Evolutionary conservation across 2,329 filamentous ascomycete genomes (phyloP).

Genomic region (Neonectria faginata): DNA sequence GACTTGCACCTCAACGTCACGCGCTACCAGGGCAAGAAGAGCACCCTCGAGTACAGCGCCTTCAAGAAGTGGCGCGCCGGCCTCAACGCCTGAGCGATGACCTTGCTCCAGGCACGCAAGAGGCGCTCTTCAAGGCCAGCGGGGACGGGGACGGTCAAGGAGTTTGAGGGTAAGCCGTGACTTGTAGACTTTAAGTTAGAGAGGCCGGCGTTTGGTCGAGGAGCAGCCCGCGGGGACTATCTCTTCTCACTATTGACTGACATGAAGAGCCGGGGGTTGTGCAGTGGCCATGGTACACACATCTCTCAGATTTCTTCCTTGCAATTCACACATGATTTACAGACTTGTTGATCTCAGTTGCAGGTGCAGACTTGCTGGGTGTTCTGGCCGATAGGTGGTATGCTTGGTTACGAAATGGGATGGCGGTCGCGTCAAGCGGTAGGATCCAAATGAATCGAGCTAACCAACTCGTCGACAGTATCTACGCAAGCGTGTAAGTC

Average conservation of each 20-base stretch:
- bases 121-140: conserved; percentile 11
- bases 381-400: neutral
- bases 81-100: conserved; percentile 56
- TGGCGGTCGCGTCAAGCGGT: neutral
- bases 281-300: conserved; percentile 24
- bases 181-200: conserved; percentile 36
- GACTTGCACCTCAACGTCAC: conserved; percentile 83
- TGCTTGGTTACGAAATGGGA: neutral
- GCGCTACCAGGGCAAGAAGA: conserved; percentile 88
- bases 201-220: conserved; percentile 42
- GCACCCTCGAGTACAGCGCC: conserved; percentile 75
- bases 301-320: conserved; percentile 25
- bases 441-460: neutral
- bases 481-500: too few species aligned
- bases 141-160: neutral
- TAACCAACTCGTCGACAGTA: neutral
- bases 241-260: conserved; percentile 29
- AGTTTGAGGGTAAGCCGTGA: conserved; percentile 42
- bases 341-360: conserved; percentile 32
- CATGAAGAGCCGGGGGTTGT: conserved; percentile 34
- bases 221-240: conserved; percentile 25
- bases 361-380: conserved; percentile 28
- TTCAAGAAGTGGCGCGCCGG: conserved; percentile 86
- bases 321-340: conserved; percentile 31
- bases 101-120: conserved; percentile 1